These are phyloP conservation scores for Xerocomus potaroensis DNA, from an alignment of 768 basidiomycete species.

Conservation along the genomic window DNA sequence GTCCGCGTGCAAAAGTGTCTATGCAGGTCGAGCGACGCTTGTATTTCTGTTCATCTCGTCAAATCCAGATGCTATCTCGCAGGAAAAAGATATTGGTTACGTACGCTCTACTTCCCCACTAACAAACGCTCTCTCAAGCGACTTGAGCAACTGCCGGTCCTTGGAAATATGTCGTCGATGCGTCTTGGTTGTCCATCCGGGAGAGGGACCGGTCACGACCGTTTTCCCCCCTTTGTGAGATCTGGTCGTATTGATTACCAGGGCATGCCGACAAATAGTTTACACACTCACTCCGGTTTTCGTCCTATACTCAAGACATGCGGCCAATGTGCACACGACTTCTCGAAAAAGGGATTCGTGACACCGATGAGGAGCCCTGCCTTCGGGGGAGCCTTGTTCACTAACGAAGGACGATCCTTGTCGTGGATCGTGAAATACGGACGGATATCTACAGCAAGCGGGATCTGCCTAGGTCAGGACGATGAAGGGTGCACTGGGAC, in stretches of 20 bases:
- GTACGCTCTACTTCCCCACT: conserved; percentile 49
- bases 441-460: conserved; percentile 77
- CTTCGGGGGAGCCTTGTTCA: conserved; percentile 80
- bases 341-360: conserved; percentile 85
- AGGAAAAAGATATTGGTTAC: conserved; percentile 22
- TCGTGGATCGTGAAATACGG: conserved; percentile 98
- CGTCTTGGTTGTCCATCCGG: conserved; percentile 74
- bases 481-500: neutral
- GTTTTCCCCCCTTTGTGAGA: conserved; percentile 1
- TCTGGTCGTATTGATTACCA: conserved; percentile 1
- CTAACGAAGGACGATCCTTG: conserved; percentile 66
- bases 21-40: conserved; percentile 63
- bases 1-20: conserved; percentile 84
- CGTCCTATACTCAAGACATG: conserved; percentile 72
- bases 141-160: conserved; percentile 69
- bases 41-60: conserved; percentile 42
- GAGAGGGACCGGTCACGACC: conserved; percentile 45
- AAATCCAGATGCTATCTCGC: neutral
- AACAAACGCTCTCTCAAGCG: conserved; percentile 57
- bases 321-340: conserved; percentile 80
- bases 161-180: conserved; percentile 85
- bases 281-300: conserved; percentile 38
- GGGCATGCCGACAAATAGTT: neutral
- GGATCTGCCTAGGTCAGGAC: conserved; percentile 49
- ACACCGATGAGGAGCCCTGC: conserved; percentile 76